These are phyloP conservation scores for Syzygium malaccense DNA, from an alignment of 441 rosid genomes.

Conservation along the genomic window DNA sequence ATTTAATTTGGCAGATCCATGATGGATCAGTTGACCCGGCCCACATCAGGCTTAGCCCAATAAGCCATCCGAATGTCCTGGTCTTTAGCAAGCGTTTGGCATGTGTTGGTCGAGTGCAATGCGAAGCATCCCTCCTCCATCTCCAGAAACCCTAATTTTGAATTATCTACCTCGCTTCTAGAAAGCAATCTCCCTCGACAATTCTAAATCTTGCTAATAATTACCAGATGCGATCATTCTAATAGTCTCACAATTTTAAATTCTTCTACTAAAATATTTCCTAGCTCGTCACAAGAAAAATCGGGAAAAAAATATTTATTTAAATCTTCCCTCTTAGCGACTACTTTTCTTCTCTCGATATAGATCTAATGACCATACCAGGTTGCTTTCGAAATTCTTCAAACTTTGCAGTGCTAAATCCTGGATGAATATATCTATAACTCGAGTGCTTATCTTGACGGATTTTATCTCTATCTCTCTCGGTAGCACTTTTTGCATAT, in stretches of 20 bases:
- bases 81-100: not conserved
- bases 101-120: not conserved
- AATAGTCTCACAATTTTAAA: not conserved
- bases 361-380: not conserved
- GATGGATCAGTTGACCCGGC: not conserved
- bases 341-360: not conserved
- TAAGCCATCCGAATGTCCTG: too few species aligned
- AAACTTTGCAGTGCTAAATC: not conserved
- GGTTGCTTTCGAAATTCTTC: not conserved
- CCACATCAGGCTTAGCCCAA: not conserved
- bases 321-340: not conserved
- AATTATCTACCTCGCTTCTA: not conserved
- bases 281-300: not conserved
- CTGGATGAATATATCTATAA: too few species aligned
- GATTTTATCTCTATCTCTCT: not conserved
- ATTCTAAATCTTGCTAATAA: not conserved
- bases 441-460: not conserved
- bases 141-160: not conserved
- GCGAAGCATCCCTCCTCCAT: not conserved
- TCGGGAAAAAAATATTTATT: accelerated
- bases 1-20: not conserved
- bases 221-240: not conserved
- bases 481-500: accelerated
- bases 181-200: not conserved
- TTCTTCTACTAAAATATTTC: not conserved